Evolutionary conservation across 495 filamentous ascomycete genomes (phyloP), one percentile per base, ranked within the genome.

Genomic region (Trichoderma erinaceum): DNA sequence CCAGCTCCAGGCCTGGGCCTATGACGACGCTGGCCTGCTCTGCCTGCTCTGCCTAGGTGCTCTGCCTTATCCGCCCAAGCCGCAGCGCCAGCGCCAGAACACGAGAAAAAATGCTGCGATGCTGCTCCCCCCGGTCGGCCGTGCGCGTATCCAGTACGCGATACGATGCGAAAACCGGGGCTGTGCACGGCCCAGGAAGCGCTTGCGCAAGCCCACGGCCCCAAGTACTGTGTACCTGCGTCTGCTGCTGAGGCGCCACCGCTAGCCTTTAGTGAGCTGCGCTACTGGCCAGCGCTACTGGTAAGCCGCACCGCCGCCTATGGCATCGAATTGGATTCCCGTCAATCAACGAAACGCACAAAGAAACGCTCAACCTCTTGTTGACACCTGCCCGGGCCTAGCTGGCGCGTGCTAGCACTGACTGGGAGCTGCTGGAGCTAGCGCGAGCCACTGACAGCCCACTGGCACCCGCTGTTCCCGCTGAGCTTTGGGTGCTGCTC

Each of bases 151-250:
- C 56, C 56, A 16, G 56, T 61, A 61, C 56, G 35, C 29, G 56
- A 61, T 61, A 61, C 56, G 56, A 61, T 61, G 56, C 56, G 56
- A 61, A 32, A 32, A 61, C 27, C 12, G 56, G 56, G 16, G 5
- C 18, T 18, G 10, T n/a, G 48, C 56, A 29, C 25, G 25, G 27
- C 56, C 56, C 25, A 32, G 56, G 11, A 8, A 32, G 56, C 56
- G 56, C 56, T 61, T 61, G 25, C 4, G 8, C n/a, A 58, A 10
- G n/a, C 18, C 21, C n/a, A 10, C 50, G 18, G 23, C 5, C 25
- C 15, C 50, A 61, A 32, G 56, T 32, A 61, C 56, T 61, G 56
- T 15, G 56, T 61, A 27, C 56, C 56, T 61, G 56, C 56, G 29
- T 61, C 56, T 16, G 56, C 56, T 16, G 56, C 56, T 23, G 29